Conservation (phyloP, 805 yeast species). For the Kuraishia hungarica region DNA sequence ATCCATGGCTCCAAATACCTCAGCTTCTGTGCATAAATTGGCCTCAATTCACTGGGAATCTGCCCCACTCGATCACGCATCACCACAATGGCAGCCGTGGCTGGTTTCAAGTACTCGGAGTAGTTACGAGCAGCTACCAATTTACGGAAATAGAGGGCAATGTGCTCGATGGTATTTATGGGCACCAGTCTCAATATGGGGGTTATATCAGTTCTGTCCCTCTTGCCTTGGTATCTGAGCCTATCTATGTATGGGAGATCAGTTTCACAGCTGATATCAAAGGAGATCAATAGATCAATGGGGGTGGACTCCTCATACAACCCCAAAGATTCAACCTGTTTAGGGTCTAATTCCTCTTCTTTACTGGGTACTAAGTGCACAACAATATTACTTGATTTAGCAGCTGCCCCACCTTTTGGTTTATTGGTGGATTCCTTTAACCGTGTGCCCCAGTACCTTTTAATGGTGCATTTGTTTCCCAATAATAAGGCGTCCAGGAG, state of each 20-base stretch:
- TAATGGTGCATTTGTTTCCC: slow-evolving; percentile 50
- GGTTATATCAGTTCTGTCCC: slow-evolving; percentile 18
- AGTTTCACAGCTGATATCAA: slow-evolving; percentile 22
- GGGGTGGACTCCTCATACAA: slow-evolving; percentile 7
- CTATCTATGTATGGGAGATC: slow-evolving; percentile 7
- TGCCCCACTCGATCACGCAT: slow-evolving; percentile 75
- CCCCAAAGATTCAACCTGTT: background rate
- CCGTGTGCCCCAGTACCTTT: slow-evolving; percentile 54
- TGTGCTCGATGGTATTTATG: slow-evolving; percentile 78
- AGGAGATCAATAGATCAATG: slow-evolving; percentile 20
- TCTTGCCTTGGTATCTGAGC: background rate
- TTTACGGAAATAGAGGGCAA: slow-evolving; percentile 41
- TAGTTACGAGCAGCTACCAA: slow-evolving; percentile 21
- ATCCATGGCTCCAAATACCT: slow-evolving; percentile 58
- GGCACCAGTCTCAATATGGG: slow-evolving; percentile 68
- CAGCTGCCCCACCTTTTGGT: slow-evolving; percentile 13
- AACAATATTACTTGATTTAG: slow-evolving; percentile 12
- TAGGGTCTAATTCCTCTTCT: slow-evolving; percentile 13
- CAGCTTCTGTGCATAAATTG: slow-evolving; percentile 62
- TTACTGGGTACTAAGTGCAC: slow-evolving; percentile 37
- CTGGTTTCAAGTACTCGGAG: slow-evolving; percentile 47
- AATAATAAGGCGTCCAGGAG: slow-evolving; percentile 61
- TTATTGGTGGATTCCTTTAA: slow-evolving; percentile 36
- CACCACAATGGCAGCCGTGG: slow-evolving; percentile 77
- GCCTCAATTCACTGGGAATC: slow-evolving; percentile 71